Evolutionary conservation across 2,329 filamentous ascomycete species (phyloP), one percentile per base, ranked within the genome.

Genomic region (Talaromyces sp.): DNA sequence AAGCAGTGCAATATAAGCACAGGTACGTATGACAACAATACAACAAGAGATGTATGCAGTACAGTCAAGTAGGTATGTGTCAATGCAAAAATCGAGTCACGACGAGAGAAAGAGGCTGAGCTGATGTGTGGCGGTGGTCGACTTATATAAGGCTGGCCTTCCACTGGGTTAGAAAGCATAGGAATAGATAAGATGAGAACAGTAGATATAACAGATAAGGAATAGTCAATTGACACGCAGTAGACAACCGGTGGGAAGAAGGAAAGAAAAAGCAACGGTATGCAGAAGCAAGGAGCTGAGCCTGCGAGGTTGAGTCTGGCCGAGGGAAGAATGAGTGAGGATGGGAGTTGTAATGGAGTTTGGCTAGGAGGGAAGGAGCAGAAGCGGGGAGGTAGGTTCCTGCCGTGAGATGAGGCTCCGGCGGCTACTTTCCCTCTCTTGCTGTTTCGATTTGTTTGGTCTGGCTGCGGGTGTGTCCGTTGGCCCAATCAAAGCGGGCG

Each of bases 91-190:
- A 52, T 59, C 39, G 14, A 59, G 37, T 27, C 37, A 27, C 47
- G 27, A 47, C 10, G 27, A 39, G 9, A 37, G 43, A 47, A 37
- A 48, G 48, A 63, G 61, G 61, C 61, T 63, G 61, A 57, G 61
- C 50, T 37, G 48, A 57, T 35, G 50, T 63, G 61, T 63, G 61
- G 61, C 61, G 61, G 61, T 63, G 61, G 50, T 24, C 61, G 19
- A n/a, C 33, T 57, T 37, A 63, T 63, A 47, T 47, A 47, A 57
- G 60, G 19, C 35, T 59, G 22, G 22, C 22, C 22, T 22, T 22
- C 22, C 22, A 22, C 22, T 22, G 37, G 37, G 37, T 11, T 9
- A 31, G 24, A 27, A 27, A 27, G 3, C 3, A 11, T 7, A 5
- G 13, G 56, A 41, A 7, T 3, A 33, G 24, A 52, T 52, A 6